Evolutionary conservation across 495 filamentous ascomycete genomes (phyloP), one percentile per base, ranked within the genome.

Genomic region (Hypoxylon cercidicola): DNA sequence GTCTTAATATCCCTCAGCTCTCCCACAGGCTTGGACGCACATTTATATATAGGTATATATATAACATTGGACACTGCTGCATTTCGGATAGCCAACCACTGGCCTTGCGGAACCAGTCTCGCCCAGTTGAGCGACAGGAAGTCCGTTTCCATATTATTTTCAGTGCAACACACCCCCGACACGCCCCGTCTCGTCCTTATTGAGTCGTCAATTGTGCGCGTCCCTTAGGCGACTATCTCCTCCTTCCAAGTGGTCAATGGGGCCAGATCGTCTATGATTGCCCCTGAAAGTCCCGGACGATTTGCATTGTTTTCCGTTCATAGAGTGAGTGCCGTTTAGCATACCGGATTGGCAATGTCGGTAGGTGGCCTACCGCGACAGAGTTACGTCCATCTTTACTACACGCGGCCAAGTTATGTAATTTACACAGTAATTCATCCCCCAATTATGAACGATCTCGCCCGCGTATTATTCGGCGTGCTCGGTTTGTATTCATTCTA

Each of bases 181-280:
- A 9, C 30, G 30, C 63, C 53, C 62, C 63, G 28, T 62, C 53
- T 54, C 35, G 60, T 30, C 44, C 43, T 64, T 51, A 56, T 53
- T 68, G 55, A 68, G 60, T 68, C 65, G 65, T 60, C 65, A 68
- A 68, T 68, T 59, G 60, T 56, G 60, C 16, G 60, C 3, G 55
- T 49, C 51, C 15, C 21, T 13, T 49, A 63, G 28, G 28, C 23
- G 55, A 66, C 54, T 60, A 60, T 18, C 23, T 59, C 18, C 43
- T 37, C 44, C 54, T 20, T 53, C 44, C 64, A 49, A 63, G 59
- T 68, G 64, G 59, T 55, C 64, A 68, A 68, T 68, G 53, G 52
- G 10, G 3, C 30, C 48, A 49, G 64, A 68, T 68, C 64, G 64
- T 2, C 64, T 49, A 61, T 32, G 53, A 55, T 23, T 55, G 64